These are phyloP conservation scores for Cucurbita ficifolia DNA, from an alignment of 306 rosid species.

Conservation along the genomic window DNA sequence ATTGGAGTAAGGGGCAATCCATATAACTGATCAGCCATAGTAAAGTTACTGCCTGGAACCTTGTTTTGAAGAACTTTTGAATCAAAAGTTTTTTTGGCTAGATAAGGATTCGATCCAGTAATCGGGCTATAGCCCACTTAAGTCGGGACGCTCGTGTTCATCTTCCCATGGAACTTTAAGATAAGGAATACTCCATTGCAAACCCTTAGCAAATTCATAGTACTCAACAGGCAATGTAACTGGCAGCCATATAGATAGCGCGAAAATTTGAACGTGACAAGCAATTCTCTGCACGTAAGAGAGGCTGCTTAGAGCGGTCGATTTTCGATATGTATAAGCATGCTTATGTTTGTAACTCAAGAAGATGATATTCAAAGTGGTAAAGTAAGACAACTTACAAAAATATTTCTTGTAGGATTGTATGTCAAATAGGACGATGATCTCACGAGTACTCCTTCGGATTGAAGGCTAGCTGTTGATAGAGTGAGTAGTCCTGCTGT, in stretches of 20 bases:
- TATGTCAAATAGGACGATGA: slow-evolving; percentile 38
- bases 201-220: slow-evolving; percentile 50
- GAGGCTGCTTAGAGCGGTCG: neutral
- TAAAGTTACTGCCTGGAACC: slow-evolving; percentile 19
- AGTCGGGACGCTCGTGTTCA: slow-evolving; percentile 16
- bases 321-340: neutral
- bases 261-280: slow-evolving; percentile 75
- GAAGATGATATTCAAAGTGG: neutral
- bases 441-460: slow-evolving; percentile 26
- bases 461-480: slow-evolving; percentile 76
- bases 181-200: slow-evolving; percentile 75
- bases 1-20: slow-evolving; percentile 68
- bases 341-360: neutral
- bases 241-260: slow-evolving; percentile 67
- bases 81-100: slow-evolving; percentile 22
- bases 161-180: slow-evolving; percentile 67
- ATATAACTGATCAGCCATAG: slow-evolving; percentile 26
- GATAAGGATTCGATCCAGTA: slow-evolving; percentile 20
- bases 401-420: slow-evolving; percentile 71
- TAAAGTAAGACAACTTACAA: slow-evolving; percentile 23
- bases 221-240: slow-evolving; percentile 63
- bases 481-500: slow-evolving; percentile 59
- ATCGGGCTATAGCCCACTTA: slow-evolving; percentile 35
- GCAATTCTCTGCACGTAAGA: slow-evolving; percentile 64
- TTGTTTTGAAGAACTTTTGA: slow-evolving; percentile 16